These are phyloP conservation scores for Trypanosoma mega DNA, from an alignment of 208 protist species.

Conservation along the genomic window DNA sequence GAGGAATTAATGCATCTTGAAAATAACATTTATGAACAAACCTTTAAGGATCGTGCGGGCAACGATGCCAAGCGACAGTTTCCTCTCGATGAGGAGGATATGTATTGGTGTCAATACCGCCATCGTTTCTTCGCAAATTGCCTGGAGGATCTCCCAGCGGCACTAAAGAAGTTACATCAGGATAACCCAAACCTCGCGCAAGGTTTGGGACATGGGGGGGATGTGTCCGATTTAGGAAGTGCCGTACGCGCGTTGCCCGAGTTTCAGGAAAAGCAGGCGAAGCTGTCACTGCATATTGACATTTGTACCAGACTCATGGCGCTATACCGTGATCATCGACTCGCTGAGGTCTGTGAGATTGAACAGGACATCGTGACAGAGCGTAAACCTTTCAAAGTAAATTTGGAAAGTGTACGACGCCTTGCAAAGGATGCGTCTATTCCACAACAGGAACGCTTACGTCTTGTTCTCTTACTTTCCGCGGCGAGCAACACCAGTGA, in stretches of 20 bases:
- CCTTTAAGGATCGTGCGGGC: constrained; percentile 42
- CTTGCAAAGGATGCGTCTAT: constrained; percentile 43
- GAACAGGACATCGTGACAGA: constrained; percentile 63
- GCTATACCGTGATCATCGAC: constrained; percentile 48
- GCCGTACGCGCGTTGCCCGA: constrained; percentile 60
- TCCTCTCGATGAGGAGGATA: constrained; percentile 66
- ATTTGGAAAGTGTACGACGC: constrained; percentile 43
- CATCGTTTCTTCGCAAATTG: constrained; percentile 63
- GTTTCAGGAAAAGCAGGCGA: constrained; percentile 74
- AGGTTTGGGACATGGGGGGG: constrained; percentile 25
- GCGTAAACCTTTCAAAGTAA: constrained; percentile 48
- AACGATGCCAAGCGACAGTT: constrained; percentile 36
- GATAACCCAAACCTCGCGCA: constrained; percentile 56
- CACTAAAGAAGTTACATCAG: constrained; percentile 56
- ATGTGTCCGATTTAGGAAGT: constrained; percentile 45
- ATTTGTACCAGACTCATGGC: constrained; percentile 77
- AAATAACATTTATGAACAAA: constrained; percentile 61
- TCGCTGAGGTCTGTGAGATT: constrained; percentile 61
- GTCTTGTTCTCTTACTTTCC: constrained; percentile 55
- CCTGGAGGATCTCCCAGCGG: constrained; percentile 49
- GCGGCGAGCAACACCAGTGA: constrained; percentile 49
- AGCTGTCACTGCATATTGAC: constrained; percentile 79
- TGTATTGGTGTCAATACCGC: constrained; percentile 74
- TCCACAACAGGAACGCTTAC: constrained; percentile 44
- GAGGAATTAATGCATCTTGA: constrained; percentile 69